Conservation (phyloP, 2,329 filamentous ascomycete genomes). For the Nemania abortiva region DNA sequence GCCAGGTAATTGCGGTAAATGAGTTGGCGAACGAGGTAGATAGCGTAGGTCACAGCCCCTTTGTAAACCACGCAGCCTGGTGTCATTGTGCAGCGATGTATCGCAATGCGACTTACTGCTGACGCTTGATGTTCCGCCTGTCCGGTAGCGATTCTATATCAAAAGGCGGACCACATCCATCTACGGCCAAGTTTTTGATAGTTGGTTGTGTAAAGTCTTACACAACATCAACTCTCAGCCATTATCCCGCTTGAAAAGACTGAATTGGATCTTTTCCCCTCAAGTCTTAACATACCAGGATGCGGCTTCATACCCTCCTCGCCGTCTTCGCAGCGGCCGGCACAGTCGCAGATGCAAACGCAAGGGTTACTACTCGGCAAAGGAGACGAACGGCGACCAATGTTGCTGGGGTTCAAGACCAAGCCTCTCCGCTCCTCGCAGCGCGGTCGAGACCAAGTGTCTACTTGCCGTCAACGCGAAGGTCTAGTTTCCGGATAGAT, state of each 20-base stretch:
- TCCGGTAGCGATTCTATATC: background rate
- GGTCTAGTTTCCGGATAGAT: background rate
- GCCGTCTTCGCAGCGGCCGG: conserved; percentile 16
- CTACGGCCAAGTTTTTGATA: background rate
- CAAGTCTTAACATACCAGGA: background rate
- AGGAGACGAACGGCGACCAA: background rate
- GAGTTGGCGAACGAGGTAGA: background rate
- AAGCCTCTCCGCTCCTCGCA: background rate
- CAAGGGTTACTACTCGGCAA: background rate
- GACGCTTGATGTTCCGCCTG: background rate
- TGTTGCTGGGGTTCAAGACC: background rate
- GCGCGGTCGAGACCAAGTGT: background rate
- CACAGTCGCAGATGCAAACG: conserved; percentile 16
- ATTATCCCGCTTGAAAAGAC: background rate
- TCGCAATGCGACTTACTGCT: background rate
- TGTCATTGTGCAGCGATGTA: background rate
- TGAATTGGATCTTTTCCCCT: background rate
- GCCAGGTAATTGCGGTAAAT: background rate
- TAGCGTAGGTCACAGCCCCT: background rate
- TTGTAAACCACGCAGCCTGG: conserved; percentile 3
- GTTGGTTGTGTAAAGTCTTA: background rate
- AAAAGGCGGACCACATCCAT: background rate
- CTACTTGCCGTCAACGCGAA: conserved; percentile 1
- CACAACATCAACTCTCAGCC: background rate
- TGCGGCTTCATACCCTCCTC: conserved; percentile 26